A percentile compares a stretch with the other conserved stretches of the same genome.
These are phyloP conservation scores for Psilocybe azurescens DNA, from an alignment of 768 basidiomycete species.

Conservation along the genomic window DNA sequence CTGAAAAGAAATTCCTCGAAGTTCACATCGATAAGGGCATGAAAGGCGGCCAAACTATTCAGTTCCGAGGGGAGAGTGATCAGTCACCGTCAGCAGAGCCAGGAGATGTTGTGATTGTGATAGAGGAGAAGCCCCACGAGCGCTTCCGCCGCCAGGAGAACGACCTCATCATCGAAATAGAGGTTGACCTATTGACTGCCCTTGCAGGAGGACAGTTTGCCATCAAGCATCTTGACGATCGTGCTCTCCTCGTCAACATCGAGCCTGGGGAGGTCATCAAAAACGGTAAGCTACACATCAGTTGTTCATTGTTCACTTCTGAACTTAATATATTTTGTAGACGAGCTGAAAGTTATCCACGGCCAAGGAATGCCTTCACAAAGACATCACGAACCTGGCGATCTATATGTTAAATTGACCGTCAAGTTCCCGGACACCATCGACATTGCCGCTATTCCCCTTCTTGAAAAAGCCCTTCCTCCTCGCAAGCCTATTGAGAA, in stretches of 20 bases:
- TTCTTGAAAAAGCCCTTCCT: slow-evolving; percentile 87
- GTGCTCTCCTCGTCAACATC: slow-evolving; percentile 82
- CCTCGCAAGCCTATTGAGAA: slow-evolving; percentile 71
- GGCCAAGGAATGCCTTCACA: slow-evolving; percentile 99
- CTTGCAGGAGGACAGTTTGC: slow-evolving; percentile 90
- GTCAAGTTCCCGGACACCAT: slow-evolving; percentile 91
- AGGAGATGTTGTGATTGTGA: slow-evolving; percentile 93
- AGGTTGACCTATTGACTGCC: slow-evolving; percentile 92
- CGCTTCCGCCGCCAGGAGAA: slow-evolving; percentile 89
- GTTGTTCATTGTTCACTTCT: slow-evolving; percentile 4
- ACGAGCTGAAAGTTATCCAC: slow-evolving; percentile 86
- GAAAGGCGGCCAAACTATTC: slow-evolving; percentile 91
- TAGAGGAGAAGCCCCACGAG: slow-evolving; percentile 93
- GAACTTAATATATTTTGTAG: slow-evolving; percentile 33
- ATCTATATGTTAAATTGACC: slow-evolving; percentile 85
- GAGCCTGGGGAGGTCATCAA: slow-evolving; percentile 91
- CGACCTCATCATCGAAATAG: slow-evolving; percentile 85
- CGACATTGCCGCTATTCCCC: slow-evolving; percentile 64
- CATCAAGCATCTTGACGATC: slow-evolving; percentile 94
- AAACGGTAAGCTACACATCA: slow-evolving; percentile 67
- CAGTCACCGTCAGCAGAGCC: slow-evolving; percentile 88
- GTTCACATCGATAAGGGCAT: slow-evolving; percentile 99
- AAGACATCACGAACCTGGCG: slow-evolving; percentile 95
- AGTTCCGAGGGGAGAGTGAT: slow-evolving; percentile 90
- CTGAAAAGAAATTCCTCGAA: slow-evolving; percentile 97